Evolutionary conservation across 768 basidiomycete species (phyloP), one percentile per base, ranked within the genome.

Genomic region (Clavaria fumosa): DNA sequence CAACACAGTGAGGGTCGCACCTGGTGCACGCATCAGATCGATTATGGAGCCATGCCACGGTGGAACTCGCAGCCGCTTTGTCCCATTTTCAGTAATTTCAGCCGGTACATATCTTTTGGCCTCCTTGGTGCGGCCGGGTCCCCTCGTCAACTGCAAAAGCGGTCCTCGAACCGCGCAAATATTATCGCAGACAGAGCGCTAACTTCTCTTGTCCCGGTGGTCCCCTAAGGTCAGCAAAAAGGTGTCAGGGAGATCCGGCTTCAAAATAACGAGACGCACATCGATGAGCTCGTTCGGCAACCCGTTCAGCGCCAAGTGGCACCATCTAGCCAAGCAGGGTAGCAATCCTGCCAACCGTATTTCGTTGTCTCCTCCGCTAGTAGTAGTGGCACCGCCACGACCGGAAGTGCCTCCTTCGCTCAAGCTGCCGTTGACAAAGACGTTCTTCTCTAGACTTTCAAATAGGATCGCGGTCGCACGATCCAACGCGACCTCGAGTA

Each of bases 251-350:
- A 35, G 10, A 20, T 3, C 38, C 12, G 15, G 7, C 37, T 20
- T 11, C 2, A 10, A 39, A 39, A 34, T 40, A 11, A 40, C 30
- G 27, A 26, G 30, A 69, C 81, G 56, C 51, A 86, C 88, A 60
- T 90, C 85, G 19, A 86, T 69, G 45, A 88, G 59, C 52, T 82
- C 83, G 52, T 84, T 86, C 23, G 82, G 84, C 38, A 78, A 52
- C 12, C 69, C 70, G 44, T 72, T 67, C 46, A 88, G 52, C 26
- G 76, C 75, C 41, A 73, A 41, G 44, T 70, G 70, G 48, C 76
- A 78, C 85, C 88, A 89, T 40, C 73, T 61, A 38, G 80, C 75
- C 28, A 95, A 58, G 1, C 72, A 79, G 3, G 89, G 90, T 20
- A 96, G 57, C 46, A 93, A 57, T 4, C 77, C 75, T 10, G 86